Evolutionary conservation across 169 alveolate species (phyloP).

Genomic region (Plasmodium gaboni): DNA sequence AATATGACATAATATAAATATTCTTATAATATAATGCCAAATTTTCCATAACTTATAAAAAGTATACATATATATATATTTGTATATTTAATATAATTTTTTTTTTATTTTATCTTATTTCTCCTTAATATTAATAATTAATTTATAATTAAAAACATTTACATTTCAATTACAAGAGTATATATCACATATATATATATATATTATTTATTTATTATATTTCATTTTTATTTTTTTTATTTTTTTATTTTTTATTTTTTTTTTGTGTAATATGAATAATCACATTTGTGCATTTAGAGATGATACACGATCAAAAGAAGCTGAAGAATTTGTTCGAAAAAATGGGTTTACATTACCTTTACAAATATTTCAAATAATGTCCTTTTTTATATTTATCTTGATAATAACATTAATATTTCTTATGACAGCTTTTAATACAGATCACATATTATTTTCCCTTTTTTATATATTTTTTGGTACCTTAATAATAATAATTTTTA

Average conservation of each 20-base stretch:
- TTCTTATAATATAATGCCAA: no score
- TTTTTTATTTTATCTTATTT: no score
- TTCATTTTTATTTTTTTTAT: background rate
- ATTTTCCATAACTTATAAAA: no score
- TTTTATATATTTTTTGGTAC: conserved; percentile 58
- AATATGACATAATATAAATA: no score
- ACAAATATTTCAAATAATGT: conserved; percentile 81
- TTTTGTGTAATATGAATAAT: conserved; percentile 42
- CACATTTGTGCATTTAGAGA: conserved; percentile 55
- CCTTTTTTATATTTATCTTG: conserved; percentile 69
- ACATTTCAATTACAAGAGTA: no score
- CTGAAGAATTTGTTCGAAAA: conserved; percentile 77
- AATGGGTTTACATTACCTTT: conserved; percentile 84
- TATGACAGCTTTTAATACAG: conserved; percentile 66
- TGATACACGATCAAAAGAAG: conserved; percentile 72
- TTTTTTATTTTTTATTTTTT: conserved; percentile 19
- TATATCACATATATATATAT: no score
- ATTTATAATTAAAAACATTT: no score
- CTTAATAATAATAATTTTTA: conserved; percentile 35
- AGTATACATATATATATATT: no score
- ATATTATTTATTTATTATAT: background rate
- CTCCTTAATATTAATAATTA: no score
- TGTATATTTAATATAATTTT: no score
- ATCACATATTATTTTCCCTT: conserved; percentile 12
- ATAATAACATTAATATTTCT: conserved; percentile 64